Evolutionary conservation across 495 filamentous ascomycete species (phyloP).

Genomic region (Hypoxylon fuscum): DNA sequence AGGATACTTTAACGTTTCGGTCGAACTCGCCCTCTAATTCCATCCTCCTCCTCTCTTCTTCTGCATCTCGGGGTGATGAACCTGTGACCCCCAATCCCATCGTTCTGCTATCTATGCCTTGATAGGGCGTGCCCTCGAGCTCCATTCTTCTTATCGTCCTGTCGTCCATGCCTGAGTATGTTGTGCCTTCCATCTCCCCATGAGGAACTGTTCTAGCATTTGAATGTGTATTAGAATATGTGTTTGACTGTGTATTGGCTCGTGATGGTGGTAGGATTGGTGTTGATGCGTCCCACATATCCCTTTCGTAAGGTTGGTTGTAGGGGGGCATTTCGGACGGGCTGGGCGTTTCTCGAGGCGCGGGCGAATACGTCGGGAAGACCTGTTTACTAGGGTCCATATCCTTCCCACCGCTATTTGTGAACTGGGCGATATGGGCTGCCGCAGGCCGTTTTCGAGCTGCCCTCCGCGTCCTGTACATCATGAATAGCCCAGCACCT

Average conservation of each 20-base stretch:
- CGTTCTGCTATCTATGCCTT: slow-evolving; percentile 8
- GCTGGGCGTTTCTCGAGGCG: slow-evolving; percentile 18
- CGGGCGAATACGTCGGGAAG: slow-evolving; percentile 18
- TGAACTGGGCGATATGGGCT: slow-evolving; percentile 22
- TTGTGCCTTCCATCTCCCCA: slow-evolving; percentile 33
- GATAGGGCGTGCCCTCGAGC: neutral
- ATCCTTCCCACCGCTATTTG: slow-evolving; percentile 18
- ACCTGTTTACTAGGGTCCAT: slow-evolving; percentile 13
- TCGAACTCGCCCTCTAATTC: slow-evolving; percentile 38
- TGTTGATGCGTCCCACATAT: slow-evolving; percentile 23
- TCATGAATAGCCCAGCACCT: slow-evolving; percentile 31
- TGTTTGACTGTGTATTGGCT: slow-evolving; percentile 14
- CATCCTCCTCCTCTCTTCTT: slow-evolving; percentile 20
- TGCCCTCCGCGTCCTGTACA: slow-evolving; percentile 31
- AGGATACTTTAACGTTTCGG: slow-evolving; percentile 33
- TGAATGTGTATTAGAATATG: slow-evolving; percentile 13
- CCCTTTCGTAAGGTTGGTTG: slow-evolving; percentile 19
- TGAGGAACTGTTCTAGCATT: slow-evolving; percentile 31
- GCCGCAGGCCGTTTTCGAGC: slow-evolving; percentile 6
- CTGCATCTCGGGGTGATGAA: slow-evolving; percentile 1
- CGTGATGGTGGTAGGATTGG: slow-evolving; percentile 9
- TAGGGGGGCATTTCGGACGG: slow-evolving; percentile 24
- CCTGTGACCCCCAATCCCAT: neutral
- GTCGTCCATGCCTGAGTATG: slow-evolving; percentile 12
- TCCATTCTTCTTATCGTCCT: slow-evolving; percentile 16